Evolutionary conservation across 208 protist genomes (phyloP).

Genomic region (Leishmania braziliensis): DNA sequence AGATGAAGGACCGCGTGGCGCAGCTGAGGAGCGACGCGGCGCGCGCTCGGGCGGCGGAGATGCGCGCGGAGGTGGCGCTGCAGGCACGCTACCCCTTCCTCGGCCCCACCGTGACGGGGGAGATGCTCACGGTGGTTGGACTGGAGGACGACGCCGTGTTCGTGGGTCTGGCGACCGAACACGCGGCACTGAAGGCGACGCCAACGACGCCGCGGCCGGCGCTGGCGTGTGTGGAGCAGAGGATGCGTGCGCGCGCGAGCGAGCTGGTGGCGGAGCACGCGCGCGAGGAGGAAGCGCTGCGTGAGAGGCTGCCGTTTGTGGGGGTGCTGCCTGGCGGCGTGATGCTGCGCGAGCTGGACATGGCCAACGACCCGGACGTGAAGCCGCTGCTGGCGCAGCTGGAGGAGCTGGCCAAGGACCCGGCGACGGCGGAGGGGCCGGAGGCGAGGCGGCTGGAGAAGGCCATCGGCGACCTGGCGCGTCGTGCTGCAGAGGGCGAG

Average conservation of each 20-base stretch:
- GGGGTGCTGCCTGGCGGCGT: constrained; percentile 25
- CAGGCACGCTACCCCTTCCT: constrained; percentile 2
- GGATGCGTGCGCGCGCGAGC: constrained; percentile 30
- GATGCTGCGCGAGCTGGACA: constrained; percentile 33
- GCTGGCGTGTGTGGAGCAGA: constrained; percentile 16
- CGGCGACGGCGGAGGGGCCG: constrained; percentile 20
- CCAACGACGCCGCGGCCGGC: not conserved
- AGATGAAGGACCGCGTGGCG: constrained; percentile 41
- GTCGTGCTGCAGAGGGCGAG: constrained; percentile 42
- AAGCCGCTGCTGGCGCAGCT: constrained; percentile 25
- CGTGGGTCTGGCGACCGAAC: not conserved
- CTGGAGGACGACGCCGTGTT: constrained; percentile 2
- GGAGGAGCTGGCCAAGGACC: constrained; percentile 37
- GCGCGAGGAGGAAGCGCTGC: constrained; percentile 31
- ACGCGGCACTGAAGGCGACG: not conserved
- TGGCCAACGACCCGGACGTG: constrained; percentile 28
- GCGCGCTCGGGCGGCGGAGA: not conserved
- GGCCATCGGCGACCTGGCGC: constrained; percentile 34
- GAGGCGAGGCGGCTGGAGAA: constrained; percentile 48
- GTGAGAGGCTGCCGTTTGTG: constrained; percentile 33
- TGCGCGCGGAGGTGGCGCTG: not conserved
- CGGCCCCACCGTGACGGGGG: not conserved
- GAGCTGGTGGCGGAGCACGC: constrained; percentile 17
- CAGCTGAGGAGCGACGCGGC: constrained; percentile 34
- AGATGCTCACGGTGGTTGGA: not conserved